Conservation (phyloP, 2,329 filamentous ascomycete species). For the Neodidymelliopsis sp. region DNA sequence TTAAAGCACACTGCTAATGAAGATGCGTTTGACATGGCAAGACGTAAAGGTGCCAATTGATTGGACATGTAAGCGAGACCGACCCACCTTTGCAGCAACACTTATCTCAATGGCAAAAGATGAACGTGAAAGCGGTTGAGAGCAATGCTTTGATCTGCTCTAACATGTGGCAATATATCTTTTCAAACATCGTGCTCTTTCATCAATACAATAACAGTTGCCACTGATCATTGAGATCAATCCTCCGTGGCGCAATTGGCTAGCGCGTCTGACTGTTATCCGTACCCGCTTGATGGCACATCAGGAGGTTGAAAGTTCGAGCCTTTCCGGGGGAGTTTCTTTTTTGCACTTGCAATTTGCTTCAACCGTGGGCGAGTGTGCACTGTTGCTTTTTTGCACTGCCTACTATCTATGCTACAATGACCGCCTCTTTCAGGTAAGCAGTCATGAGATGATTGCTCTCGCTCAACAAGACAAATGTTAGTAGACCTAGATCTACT, state of each 20-base stretch:
- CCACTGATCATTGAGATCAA: conserved; percentile 25
- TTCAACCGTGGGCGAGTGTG: background rate
- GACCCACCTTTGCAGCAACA: conserved; percentile 11
- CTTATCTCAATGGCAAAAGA: background rate
- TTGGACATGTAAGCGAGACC: conserved; percentile 17
- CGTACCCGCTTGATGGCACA: conserved; percentile 24
- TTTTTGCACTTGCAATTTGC: conserved; percentile 10
- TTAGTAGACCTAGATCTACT: no score
- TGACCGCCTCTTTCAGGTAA: no score
- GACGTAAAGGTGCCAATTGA: background rate
- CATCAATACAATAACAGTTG: conserved; percentile 27
- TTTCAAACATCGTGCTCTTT: background rate
- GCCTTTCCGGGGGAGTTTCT: conserved; percentile 41
- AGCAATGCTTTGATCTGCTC: background rate
- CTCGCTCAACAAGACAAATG: no score
- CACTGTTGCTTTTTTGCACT: background rate
- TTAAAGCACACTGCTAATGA: background rate
- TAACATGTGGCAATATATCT: background rate
- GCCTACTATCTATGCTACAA: no score
- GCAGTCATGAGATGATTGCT: no score
- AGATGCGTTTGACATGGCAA: background rate
- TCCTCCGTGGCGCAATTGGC: conserved; percentile 60
- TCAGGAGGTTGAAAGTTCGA: conserved; percentile 46
- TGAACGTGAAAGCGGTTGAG: background rate
- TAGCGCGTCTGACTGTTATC: conserved; percentile 69